These are phyloP conservation scores for Pichia heedii DNA, from an alignment of 805 yeast genomes.

Conservation along the genomic window DNA sequence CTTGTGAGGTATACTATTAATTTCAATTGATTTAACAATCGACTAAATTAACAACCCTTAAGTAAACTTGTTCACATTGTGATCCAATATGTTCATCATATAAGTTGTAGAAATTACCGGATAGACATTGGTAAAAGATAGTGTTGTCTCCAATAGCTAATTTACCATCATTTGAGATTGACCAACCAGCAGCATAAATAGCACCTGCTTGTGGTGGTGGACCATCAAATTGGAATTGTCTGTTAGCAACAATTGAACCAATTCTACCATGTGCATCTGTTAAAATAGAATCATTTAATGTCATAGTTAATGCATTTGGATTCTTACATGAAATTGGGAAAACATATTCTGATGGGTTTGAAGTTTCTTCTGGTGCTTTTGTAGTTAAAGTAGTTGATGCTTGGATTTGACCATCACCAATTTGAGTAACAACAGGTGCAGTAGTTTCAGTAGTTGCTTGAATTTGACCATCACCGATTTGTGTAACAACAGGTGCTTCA, in stretches of 20 bases:
- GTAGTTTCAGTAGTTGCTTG: slow-evolving; percentile 39
- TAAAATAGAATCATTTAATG: slow-evolving; percentile 33
- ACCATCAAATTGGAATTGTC: slow-evolving; percentile 60
- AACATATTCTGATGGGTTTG: slow-evolving; percentile 7
- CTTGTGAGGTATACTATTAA: not conserved
- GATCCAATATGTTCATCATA: slow-evolving; percentile 40
- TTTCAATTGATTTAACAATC: slow-evolving; percentile 17
- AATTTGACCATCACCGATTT: slow-evolving; percentile 56
- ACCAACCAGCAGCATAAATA: slow-evolving; percentile 45
- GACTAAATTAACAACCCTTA: slow-evolving; percentile 37
- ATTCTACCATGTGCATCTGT: slow-evolving; percentile 41
- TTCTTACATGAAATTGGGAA: slow-evolving; percentile 29
- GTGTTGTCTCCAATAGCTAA: slow-evolving; percentile 44
- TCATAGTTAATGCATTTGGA: slow-evolving; percentile 34
- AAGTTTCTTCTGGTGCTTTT: slow-evolving; percentile 27
- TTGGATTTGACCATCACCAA: slow-evolving; percentile 57
- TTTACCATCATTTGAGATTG: slow-evolving; percentile 35
- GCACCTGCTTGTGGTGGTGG: slow-evolving; percentile 59
- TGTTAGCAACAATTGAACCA: slow-evolving; percentile 53
- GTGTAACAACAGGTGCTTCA: slow-evolving; percentile 34
- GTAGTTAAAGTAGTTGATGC: slow-evolving; percentile 29
- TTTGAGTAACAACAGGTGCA: slow-evolving; percentile 40
- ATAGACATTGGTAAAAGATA: slow-evolving; percentile 44
- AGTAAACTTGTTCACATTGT: slow-evolving; percentile 39
- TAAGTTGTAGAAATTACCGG: slow-evolving; percentile 52